Percentiles rank a stretch among this genome's conserved stretches.
Conservation (phyloP, 164 flowering plant species). For the Echeveria elegans region DNA sequence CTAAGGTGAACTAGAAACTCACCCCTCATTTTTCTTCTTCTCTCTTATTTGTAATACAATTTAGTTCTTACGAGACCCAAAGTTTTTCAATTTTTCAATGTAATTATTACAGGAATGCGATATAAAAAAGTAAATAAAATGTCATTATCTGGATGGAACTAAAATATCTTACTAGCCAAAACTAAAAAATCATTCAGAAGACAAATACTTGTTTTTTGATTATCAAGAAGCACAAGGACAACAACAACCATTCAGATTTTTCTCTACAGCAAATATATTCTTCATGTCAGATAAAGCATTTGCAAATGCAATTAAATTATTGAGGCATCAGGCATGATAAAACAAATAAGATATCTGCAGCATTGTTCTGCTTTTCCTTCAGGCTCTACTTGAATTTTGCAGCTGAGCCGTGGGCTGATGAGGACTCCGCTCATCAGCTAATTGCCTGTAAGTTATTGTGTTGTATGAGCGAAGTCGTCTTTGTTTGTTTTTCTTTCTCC, state of each 20-base stretch:
- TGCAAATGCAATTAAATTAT: neutral
- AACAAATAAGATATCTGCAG: neutral
- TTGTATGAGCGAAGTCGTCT: neutral
- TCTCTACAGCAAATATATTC: neutral
- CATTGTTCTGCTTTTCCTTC: neutral
- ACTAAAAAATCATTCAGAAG: too few relatives aligned
- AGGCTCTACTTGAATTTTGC: neutral
- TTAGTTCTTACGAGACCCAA: too few relatives aligned
- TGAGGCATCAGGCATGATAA: neutral
- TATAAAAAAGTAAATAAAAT: too few relatives aligned
- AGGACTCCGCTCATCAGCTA: neutral
- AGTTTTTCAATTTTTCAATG: too few relatives aligned
- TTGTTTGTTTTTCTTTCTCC: slow-evolving; percentile 7
- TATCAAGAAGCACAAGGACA: neutral
- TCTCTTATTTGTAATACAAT: too few relatives aligned
- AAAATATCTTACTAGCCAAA: too few relatives aligned
- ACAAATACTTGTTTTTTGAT: too few relatives aligned
- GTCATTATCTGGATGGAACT: too few relatives aligned
- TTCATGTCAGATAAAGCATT: neutral
- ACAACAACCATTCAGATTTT: neutral
- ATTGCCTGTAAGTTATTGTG: neutral
- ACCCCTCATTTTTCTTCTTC: too few relatives aligned
- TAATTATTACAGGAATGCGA: too few relatives aligned
- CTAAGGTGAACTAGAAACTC: too few relatives aligned
- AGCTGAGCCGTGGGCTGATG: neutral